Evolutionary conservation across 345 rosid species (phyloP).

Genomic region (Lagerstroemia speciosa): DNA sequence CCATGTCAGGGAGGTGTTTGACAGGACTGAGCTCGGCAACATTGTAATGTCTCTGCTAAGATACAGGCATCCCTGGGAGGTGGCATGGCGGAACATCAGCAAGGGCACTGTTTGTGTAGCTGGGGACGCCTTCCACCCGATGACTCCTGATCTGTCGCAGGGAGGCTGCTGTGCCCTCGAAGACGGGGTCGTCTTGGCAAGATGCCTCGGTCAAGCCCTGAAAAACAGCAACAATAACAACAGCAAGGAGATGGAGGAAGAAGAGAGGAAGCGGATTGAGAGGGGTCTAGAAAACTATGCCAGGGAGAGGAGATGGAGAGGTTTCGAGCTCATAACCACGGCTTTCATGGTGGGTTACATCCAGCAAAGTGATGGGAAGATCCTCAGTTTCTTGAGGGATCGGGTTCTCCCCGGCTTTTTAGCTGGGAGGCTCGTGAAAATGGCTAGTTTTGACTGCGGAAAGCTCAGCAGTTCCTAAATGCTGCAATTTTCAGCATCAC

Average conservation of each 20-base stretch:
- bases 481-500: background rate
- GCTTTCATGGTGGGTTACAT: conserved; percentile 25
- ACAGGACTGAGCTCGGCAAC: conserved; percentile 30
- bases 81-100: conserved; percentile 48
- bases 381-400: conserved; percentile 23
- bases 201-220: conserved; percentile 51
- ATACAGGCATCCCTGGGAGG: conserved; percentile 52
- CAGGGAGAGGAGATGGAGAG: conserved; percentile 42
- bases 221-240: conserved; percentile 4
- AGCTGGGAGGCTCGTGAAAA: conserved; percentile 6
- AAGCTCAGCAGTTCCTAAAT: conserved; percentile 13
- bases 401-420: conserved; percentile 8
- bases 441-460: conserved; percentile 29
- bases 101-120: conserved; percentile 39
- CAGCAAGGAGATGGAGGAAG: conserved; percentile 8
- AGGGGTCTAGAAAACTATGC: conserved; percentile 25
- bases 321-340: conserved; percentile 27
- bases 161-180: conserved; percentile 66
- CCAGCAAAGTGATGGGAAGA: conserved; percentile 17
- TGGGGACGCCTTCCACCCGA: conserved; percentile 69
- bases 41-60: conserved; percentile 23
- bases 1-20: conserved; percentile 15
- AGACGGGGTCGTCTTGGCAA: conserved; percentile 53
- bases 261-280: conserved; percentile 26
- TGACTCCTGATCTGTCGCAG: conserved; percentile 66